Conservation (phyloP, 1,284 basidiomycete species). For the Tilletia caries region DNA sequence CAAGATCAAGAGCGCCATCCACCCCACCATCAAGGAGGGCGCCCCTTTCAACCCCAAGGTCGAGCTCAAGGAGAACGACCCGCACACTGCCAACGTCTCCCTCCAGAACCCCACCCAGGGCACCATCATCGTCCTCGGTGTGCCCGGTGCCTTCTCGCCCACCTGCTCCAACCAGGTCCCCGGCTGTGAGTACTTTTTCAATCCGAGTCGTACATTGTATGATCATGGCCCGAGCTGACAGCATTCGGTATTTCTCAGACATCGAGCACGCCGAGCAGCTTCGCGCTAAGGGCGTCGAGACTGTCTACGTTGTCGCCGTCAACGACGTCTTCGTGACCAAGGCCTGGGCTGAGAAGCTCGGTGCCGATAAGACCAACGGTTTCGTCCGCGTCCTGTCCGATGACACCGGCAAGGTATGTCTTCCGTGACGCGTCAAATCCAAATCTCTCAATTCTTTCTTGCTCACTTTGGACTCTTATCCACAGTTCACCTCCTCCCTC, state of each 20-base stretch:
- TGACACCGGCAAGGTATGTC: slow-evolving; percentile 37
- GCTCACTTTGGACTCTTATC: background rate
- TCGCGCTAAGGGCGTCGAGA: slow-evolving; percentile 41
- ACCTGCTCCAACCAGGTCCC: slow-evolving; percentile 52
- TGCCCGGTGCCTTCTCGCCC: slow-evolving; percentile 32
- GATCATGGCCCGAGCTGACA: background rate
- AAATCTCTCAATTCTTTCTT: background rate
- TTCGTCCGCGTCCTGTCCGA: slow-evolving; percentile 48
- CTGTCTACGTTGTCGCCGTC: slow-evolving; percentile 46
- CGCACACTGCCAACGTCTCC: slow-evolving; percentile 36
- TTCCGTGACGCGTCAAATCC: background rate
- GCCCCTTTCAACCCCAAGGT: slow-evolving; percentile 32
- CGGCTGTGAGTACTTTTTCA: background rate
- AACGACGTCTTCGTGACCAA: slow-evolving; percentile 47
- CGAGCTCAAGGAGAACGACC: slow-evolving; percentile 43
- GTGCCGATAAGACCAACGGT: slow-evolving; percentile 21
- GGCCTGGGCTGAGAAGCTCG: slow-evolving; percentile 51
- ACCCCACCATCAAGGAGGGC: slow-evolving; percentile 38
- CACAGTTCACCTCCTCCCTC: slow-evolving; percentile 37
- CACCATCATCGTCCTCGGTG: slow-evolving; percentile 27
- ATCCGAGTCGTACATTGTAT: too few species aligned
- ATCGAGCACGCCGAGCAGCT: slow-evolving; percentile 38
- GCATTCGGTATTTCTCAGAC: too few species aligned
- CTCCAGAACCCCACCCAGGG: slow-evolving; percentile 26
- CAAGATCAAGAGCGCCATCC: slow-evolving; percentile 34